Percentiles rank a stretch among this genome's conserved stretches.
These are phyloP conservation scores for Yarrowia galli DNA, from an alignment of 1,139 yeast species.

Conservation along the genomic window DNA sequence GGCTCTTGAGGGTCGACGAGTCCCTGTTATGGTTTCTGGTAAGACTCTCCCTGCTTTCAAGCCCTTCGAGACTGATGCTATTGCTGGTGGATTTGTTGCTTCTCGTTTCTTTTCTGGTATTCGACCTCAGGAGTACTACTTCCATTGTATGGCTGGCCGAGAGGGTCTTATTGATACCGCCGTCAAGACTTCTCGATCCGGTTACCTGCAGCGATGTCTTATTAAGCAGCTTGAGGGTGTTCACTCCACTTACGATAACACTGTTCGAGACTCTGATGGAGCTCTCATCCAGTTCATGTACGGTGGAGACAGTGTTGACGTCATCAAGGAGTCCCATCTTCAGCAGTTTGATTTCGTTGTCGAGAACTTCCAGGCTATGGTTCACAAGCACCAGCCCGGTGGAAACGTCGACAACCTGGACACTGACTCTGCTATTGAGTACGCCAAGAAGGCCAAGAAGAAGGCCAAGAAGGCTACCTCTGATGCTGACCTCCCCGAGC, in stretches of 20 bases:
- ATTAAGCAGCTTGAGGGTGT: constrained; percentile 98
- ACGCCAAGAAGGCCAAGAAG: constrained; percentile 84
- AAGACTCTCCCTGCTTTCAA: constrained; percentile 96
- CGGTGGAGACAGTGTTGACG: constrained; percentile 97
- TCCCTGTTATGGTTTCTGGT: constrained; percentile 99
- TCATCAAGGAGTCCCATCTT: constrained; percentile 93
- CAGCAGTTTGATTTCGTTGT: constrained; percentile 91
- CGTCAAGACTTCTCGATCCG: constrained; percentile 97
- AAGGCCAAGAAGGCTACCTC: constrained; percentile 69
- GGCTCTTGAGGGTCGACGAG: constrained; percentile 99
- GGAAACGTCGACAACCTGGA: constrained; percentile 76
- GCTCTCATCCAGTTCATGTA: constrained; percentile 91
- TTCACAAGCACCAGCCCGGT: constrained; percentile 87
- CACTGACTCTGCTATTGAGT: constrained; percentile 78
- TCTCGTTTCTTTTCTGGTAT: constrained; percentile 98
- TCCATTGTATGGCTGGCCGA: constrained; percentile 99
- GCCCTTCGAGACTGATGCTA: constrained; percentile 95
- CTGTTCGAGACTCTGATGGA: constrained; percentile 97
- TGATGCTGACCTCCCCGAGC: constrained; percentile 64
- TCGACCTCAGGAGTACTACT: constrained; percentile 98
- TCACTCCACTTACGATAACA: constrained; percentile 89
- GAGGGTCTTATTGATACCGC: constrained; percentile 99
- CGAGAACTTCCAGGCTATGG: constrained; percentile 86
- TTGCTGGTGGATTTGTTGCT: constrained; percentile 98
- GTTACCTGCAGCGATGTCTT: constrained; percentile 97